Conservation (phyloP, 768 basidiomycete genomes). For the Cystofilobasidium bisporidii region DNA sequence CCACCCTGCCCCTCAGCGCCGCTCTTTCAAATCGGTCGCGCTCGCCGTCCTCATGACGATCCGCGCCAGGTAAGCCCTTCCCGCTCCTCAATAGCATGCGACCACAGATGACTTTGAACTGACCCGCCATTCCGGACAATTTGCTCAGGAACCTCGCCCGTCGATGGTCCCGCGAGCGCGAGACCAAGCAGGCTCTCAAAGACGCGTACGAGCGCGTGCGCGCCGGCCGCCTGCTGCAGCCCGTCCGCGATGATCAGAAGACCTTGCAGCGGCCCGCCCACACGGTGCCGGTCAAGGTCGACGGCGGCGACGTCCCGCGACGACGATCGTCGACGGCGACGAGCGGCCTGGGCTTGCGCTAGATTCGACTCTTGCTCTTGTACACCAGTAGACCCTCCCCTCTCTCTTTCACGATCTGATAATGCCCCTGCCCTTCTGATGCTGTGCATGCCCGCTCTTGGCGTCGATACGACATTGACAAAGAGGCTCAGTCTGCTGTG, state of each 20-base stretch:
- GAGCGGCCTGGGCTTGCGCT: background rate
- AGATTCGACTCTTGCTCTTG: background rate
- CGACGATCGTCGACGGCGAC: background rate
- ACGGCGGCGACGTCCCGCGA: background rate
- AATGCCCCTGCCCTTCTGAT: too few relatives aligned
- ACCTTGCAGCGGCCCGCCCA: too few relatives aligned
- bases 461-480: too few relatives aligned
- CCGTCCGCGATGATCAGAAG: background rate
- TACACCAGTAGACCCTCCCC: too few relatives aligned
- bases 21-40: constrained; percentile 52
- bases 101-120: too few relatives aligned
- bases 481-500: too few relatives aligned
- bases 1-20: constrained; percentile 38
- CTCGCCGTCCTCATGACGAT: constrained; percentile 56
- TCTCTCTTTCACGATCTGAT: background rate
- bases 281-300: too few relatives aligned
- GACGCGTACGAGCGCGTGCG: constrained; percentile 15
- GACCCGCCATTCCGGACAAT: background rate
- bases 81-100: too few relatives aligned
- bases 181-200: constrained; percentile 16
- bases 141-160: constrained; percentile 11
- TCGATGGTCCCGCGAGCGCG: constrained; percentile 12
- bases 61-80: constrained; percentile 51
- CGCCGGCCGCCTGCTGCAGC: background rate
- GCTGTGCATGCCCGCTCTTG: too few relatives aligned